A percentile compares a stretch with the other conserved stretches of the same genome.
phyloP scores from a whole-genome alignment of 2,329 filamentous ascomycete species.

The Xylariaceae sp. region DNA sequence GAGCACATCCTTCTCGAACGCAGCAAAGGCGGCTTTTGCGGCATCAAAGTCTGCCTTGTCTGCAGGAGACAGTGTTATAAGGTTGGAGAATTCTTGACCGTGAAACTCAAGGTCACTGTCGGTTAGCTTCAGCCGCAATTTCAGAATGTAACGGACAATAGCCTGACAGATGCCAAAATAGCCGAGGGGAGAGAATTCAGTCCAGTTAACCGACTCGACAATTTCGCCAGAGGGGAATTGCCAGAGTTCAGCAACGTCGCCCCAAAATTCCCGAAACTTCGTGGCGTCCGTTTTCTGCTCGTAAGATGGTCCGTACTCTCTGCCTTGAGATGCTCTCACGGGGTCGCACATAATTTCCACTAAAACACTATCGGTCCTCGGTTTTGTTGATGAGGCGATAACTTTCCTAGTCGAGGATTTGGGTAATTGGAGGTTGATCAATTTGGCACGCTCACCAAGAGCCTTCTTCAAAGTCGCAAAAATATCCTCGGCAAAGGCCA shows the following conservation, averaged over 20 bases:
- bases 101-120: constrained; percentile 51
- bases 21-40: constrained; percentile 64
- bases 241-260: constrained; percentile 83
- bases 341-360: constrained; percentile 71
- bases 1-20: constrained; percentile 72
- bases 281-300: constrained; percentile 81
- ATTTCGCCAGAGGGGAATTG: constrained; percentile 96
- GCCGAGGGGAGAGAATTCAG: constrained; percentile 52
- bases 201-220: constrained; percentile 86
- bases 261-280: constrained; percentile 88
- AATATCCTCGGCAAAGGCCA: constrained; percentile 52
- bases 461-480: constrained; percentile 65
- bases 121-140: constrained; percentile 61
- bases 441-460: constrained; percentile 67
- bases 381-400: constrained; percentile 35
- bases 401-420: constrained; percentile 44
- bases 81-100: constrained; percentile 47
- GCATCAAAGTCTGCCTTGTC: constrained; percentile 61
- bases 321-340: constrained; percentile 65
- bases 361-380: constrained; percentile 41
- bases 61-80: constrained; percentile 44
- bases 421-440: constrained; percentile 57
- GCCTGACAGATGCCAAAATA: constrained; percentile 66
- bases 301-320: constrained; percentile 83
- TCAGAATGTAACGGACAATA: constrained; percentile 68